Evolutionary conservation across 2,329 filamentous ascomycete genomes (phyloP).

Genomic region (Fonsecaea monophora): DNA sequence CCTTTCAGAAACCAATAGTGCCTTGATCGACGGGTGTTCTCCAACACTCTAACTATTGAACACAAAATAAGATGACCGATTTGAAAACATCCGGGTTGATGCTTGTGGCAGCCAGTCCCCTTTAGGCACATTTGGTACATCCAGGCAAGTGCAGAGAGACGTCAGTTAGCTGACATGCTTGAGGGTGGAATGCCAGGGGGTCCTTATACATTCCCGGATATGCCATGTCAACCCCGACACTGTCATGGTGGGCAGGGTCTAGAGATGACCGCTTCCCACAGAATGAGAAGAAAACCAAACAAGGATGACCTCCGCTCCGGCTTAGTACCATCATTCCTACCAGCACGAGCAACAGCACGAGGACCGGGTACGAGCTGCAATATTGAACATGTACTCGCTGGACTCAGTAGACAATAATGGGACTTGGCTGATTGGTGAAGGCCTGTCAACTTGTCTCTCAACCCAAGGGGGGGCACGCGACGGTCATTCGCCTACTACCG

Average conservation of each 20-base stretch:
- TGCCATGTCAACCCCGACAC: neutral
- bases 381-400: conserved; percentile 5
- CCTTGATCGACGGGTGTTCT: conserved; percentile 11
- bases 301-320: neutral
- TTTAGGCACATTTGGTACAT: neutral
- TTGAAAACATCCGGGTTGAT: neutral
- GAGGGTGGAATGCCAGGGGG: neutral
- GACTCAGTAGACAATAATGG: neutral
- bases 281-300: neutral
- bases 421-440: neutral
- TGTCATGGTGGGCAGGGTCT: neutral
- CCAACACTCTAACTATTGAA: conserved; percentile 34
- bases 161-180: neutral
- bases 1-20: conserved; percentile 28
- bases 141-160: neutral
- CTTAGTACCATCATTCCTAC: conserved; percentile 3
- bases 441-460: conserved; percentile 2
- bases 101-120: neutral
- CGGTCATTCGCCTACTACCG: conserved; percentile 25
- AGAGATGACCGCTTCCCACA: conserved; percentile 2
- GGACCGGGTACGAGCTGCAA: neutral
- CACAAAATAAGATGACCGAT: conserved; percentile 32
- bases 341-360: neutral
- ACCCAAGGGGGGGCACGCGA: conserved; percentile 16
- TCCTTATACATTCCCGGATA: neutral